Conservation (phyloP, 2,329 filamentous ascomycete genomes). For the Talaromyces verruculosus region DNA sequence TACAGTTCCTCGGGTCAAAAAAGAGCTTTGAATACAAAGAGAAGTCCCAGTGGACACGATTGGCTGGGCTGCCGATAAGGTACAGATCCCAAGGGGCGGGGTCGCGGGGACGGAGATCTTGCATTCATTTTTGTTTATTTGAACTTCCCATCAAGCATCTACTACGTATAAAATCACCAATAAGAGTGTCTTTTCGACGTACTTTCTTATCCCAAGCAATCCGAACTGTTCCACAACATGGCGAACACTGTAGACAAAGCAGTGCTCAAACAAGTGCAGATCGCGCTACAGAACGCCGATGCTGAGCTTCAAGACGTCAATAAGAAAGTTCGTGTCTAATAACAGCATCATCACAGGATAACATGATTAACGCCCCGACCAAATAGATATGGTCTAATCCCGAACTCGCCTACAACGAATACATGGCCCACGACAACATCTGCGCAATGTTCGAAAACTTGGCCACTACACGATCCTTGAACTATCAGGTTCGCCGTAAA, state of each 20-base stretch:
- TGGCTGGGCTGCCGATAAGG: not conserved
- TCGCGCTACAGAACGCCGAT: conserved; percentile 11
- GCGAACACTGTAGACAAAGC: not conserved
- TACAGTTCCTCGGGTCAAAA: too few relatives aligned
- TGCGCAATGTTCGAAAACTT: conserved; percentile 23
- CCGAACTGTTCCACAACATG: not conserved
- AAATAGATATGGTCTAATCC: conserved; percentile 25
- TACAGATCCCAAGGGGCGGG: not conserved
- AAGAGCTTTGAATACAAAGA: not conserved
- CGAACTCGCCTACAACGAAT: conserved; percentile 27
- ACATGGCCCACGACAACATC: conserved; percentile 25
- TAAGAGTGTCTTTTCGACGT: too few relatives aligned
- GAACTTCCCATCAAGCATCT: not conserved
- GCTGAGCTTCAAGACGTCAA: conserved; percentile 16
- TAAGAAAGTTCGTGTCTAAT: conserved; percentile 11
- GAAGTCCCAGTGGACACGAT: not conserved
- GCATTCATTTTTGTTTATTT: not conserved
- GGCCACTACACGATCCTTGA: conserved; percentile 28
- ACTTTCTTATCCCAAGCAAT: not conserved
- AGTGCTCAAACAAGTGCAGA: conserved; percentile 13
- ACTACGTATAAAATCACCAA: not conserved
- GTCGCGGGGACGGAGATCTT: conserved; percentile 6
- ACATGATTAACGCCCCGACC: not conserved
- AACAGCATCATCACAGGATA: not conserved
- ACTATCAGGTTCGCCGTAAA: conserved; percentile 19